Base-by-base conservation (phyloP, 2,329 filamentous ascomycete genomes). In the Botrytis pseudocinerea region DNA sequence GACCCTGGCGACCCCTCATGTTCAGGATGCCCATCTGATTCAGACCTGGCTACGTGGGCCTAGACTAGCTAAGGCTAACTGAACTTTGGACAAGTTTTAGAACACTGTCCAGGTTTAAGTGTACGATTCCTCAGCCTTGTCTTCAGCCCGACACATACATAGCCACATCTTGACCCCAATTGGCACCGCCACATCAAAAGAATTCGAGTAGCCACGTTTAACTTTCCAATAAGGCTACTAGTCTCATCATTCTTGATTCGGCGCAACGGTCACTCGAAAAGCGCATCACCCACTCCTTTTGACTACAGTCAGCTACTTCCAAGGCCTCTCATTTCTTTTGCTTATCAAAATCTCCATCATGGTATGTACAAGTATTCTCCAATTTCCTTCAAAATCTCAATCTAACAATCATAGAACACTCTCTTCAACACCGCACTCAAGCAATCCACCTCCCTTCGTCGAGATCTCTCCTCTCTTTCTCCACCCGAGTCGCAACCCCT, bases 391-490 rank as follows among this genome's bases (percentile, higher is more conserved):
- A 25, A 1, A 6, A 46, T 18, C n/a, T n/a, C 12, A 46, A 35
- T n/a, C n/a, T 70, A 63, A 70, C 51, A 16, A 42, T 14, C 9
- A 63, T 75, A 94, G 93, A 95, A 95, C 80, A 91, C 92, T 62
- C 87, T 94, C 69, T 97, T 95, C 85, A 97, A 97, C 82, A 92
- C 92, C 73, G 93, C 93, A 70, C 86, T 96, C 71, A 93, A 94
- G 84, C 93, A 97, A 84, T 94, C 91, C 77, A 93, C 92, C 78
- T 89, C 92, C 62, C 89, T 97, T 77, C 91, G 92, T 78, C 89
- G 88, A 80, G 93, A 96, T 80, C 89, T 97, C 75, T 89, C 92
- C 78, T 86, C 87, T 64, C 91, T 95, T 79, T 87, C 91, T 73
- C 85, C 90, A 74, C 85, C 66, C 20, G 66, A 64, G 62, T 69